A percentile compares a stretch with the other conserved stretches of the same genome.
Conservation (phyloP, 805 yeast species). For the Pichia kluyveri region DNA sequence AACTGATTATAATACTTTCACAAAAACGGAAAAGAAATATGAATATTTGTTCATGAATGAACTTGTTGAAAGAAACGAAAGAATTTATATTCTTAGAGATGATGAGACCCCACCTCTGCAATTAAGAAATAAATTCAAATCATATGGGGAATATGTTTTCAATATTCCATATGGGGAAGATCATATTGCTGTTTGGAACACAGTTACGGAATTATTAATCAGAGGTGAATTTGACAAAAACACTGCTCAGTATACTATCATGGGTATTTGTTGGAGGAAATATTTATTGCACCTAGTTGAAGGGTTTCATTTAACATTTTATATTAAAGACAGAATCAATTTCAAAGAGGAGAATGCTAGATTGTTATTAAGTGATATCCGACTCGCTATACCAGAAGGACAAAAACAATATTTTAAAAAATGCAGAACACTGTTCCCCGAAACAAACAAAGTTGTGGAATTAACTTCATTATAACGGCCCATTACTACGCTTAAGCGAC, state of each 20-base stretch:
- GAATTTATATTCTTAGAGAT: constrained; percentile 4
- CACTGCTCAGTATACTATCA: neutral
- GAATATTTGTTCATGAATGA: too few species aligned
- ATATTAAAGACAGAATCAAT: constrained; percentile 1
- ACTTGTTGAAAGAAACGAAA: constrained; percentile 1
- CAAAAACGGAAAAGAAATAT: too few species aligned
- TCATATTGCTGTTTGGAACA: neutral
- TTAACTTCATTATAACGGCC: too few species aligned
- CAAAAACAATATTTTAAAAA: constrained; percentile 1
- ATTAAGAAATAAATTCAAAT: neutral
- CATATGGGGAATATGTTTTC: constrained; percentile 4
- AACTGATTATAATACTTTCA: too few species aligned
- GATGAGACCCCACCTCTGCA: constrained; percentile 3
- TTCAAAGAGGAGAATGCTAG: neutral
- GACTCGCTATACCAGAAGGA: neutral
- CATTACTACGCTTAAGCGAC: too few species aligned
- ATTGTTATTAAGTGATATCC: constrained; percentile 2
- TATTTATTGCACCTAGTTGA: neutral
- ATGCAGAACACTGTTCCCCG: constrained; percentile 3
- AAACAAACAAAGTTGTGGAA: neutral
- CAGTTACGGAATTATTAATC: neutral
- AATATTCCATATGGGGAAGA: neutral
- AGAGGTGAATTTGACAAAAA: neutral
- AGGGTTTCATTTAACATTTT: constrained; percentile 5
- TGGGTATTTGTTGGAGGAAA: constrained; percentile 8